Conservation (phyloP, 306 rosid genomes). For the Cicer bijugum region DNA sequence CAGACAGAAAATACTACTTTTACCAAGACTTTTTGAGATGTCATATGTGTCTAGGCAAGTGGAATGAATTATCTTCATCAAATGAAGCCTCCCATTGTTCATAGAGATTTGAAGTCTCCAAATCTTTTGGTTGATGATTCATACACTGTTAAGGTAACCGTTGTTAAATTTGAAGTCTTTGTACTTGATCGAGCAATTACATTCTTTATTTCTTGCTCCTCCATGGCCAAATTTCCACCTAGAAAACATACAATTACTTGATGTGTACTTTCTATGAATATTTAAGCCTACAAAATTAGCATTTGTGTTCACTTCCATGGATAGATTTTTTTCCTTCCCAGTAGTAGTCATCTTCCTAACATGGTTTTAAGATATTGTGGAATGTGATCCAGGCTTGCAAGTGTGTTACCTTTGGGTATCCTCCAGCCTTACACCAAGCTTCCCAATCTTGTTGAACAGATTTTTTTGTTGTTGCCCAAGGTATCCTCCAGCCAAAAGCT, state of each 20-base stretch:
- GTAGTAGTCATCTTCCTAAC: not conserved
- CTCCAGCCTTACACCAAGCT: not conserved
- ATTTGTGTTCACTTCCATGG: not conserved
- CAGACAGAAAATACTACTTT: conserved; percentile 8
- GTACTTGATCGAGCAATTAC: not conserved
- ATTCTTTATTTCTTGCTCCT: not conserved
- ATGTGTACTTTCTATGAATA: not conserved
- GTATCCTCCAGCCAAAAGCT: no score
- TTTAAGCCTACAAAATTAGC: not conserved
- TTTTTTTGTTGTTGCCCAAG: not conserved
- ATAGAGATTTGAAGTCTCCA: conserved; percentile 95
- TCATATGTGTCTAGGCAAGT: conserved; percentile 68
- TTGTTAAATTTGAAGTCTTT: conserved; percentile 21
- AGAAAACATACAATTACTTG: not conserved
- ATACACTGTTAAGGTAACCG: conserved; percentile 79
- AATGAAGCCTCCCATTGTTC: conserved; percentile 91
- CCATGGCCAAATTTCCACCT: not conserved
- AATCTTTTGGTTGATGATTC: conserved; percentile 91
- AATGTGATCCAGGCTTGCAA: conserved; percentile 1
- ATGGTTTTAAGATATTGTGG: not conserved
- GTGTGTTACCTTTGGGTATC: not conserved
- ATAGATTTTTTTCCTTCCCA: not conserved
- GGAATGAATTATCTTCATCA: conserved; percentile 98
- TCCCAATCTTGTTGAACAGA: not conserved
- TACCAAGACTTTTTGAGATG: conserved; percentile 29